Evolutionary conservation across 73 alveolate genomes (phyloP), one percentile per base, ranked within the genome.

Genomic region (Durusdinium trenchii): DNA sequence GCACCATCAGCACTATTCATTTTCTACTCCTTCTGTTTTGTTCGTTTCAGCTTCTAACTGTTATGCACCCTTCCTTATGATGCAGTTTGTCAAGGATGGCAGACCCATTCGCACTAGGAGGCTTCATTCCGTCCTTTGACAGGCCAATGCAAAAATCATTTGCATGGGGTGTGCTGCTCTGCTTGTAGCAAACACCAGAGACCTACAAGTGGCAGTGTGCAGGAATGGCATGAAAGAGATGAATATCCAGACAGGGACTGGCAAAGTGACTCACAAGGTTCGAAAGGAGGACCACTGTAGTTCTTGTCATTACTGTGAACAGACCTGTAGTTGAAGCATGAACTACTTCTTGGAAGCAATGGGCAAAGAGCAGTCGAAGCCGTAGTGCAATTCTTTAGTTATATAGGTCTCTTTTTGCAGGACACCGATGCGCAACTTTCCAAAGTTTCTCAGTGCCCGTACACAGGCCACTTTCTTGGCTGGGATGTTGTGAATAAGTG

Each of bases 151-250:
- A 0, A 32, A 5, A 16, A 12, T 12, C 73, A 60, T 23, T 60
- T 60, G 1, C 73, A 60, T 60, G 1, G 3, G 4, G 30, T 32
- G n/a, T 60, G 18, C 73, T 23, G 73, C 30, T 60, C n/a, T n/a
- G 1, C 73, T 60, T 23, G 73, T 23, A 60, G n/a, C 1, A 60
- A 23, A 60, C 3, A 2, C 23, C 23, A 23, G 32, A 0, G 3
- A 3, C 84, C 84, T n/a, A 73, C 4, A 23, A 36, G 52, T 60
- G 73, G 3, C n/a, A 71, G 6, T 50, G 35, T 46, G 90, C 95
- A 86, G 95, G 86, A 90, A 90, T 67, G 97, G 97, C 32, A 67
- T 90, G 86, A 90, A 90, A 51, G 97, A 90, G 89, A 67, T 64
- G 89, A 90, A 14, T 42, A 67, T 90, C 89, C 97, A 90, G 57